Evolutionary conservation across 495 filamentous ascomycete genomes (phyloP).

Genomic region (Aspergillus campestris): DNA sequence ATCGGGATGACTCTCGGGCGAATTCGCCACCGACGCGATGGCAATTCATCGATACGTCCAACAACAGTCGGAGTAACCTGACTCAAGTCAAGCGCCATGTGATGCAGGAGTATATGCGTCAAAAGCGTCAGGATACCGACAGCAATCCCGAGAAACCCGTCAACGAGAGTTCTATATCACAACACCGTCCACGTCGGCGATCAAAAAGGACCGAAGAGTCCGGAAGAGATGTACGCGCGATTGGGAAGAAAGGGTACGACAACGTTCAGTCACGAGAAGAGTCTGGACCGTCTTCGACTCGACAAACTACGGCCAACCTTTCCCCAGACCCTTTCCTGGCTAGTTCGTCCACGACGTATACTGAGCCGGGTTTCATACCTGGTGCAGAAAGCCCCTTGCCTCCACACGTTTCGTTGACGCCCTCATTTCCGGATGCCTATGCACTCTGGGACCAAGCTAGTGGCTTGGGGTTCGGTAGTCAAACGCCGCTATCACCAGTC

Average conservation of each 20-base stretch:
- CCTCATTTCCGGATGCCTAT: neutral
- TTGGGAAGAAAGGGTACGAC: neutral
- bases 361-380: neutral
- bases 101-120: slow-evolving; percentile 40
- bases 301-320: neutral
- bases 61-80: slow-evolving; percentile 30
- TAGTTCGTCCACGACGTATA: too few species aligned
- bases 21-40: slow-evolving; percentile 18
- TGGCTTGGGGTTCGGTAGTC: slow-evolving; percentile 6
- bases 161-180: slow-evolving; percentile 4
- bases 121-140: slow-evolving; percentile 23
- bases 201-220: slow-evolving; percentile 11
- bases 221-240: slow-evolving; percentile 5
- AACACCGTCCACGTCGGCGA: slow-evolving; percentile 12
- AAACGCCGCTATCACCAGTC: slow-evolving; percentile 10
- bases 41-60: slow-evolving; percentile 37
- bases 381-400: neutral
- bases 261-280: slow-evolving; percentile 1
- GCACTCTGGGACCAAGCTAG: slow-evolving; percentile 1
- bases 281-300: neutral
- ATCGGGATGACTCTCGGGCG: neutral
- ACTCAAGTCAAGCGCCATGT: slow-evolving; percentile 41
- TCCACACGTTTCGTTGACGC: neutral
- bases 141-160: slow-evolving; percentile 6
- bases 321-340: neutral